phyloP scores from a whole-genome alignment of 768 basidiomycete species.

The Chlorophyllum brunneum region DNA sequence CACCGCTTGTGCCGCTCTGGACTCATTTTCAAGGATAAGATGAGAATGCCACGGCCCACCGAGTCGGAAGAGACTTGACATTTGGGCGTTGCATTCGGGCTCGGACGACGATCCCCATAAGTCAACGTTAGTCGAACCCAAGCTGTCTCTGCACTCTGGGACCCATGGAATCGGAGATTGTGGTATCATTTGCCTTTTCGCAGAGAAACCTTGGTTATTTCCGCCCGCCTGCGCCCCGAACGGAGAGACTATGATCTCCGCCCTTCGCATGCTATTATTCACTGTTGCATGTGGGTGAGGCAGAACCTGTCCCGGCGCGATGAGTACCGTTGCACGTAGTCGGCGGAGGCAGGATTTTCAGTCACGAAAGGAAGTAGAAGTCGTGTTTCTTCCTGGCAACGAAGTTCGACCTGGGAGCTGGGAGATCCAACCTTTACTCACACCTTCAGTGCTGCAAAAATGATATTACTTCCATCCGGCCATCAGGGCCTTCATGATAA shows the following conservation, averaged over 20 bases:
- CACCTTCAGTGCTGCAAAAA: too few species aligned
- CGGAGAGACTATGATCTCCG: constrained; percentile 4
- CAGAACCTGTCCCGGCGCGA: neutral
- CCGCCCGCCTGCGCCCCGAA: neutral
- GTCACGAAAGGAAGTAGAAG: too few species aligned
- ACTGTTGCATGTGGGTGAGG: neutral
- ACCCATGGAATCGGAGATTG: neutral
- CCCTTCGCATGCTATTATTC: neutral
- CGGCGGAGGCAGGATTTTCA: constrained; percentile 6
- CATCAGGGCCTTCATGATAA: too few species aligned
- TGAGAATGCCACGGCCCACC: neutral
- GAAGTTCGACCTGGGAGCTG: too few species aligned
- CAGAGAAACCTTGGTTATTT: neutral
- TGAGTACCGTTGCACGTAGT: neutral
- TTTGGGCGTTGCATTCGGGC: too few species aligned
- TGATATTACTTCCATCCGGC: too few species aligned
- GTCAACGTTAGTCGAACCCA: constrained; percentile 5
- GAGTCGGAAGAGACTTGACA: constrained; percentile 7
- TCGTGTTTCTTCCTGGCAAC: too few species aligned
- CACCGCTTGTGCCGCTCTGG: too few species aligned
- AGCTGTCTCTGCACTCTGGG: neutral
- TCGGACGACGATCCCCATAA: neutral
- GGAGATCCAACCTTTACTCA: too few species aligned
- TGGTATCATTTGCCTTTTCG: neutral
- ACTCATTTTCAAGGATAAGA: neutral